phyloP scores from a whole-genome alignment of 208 protist species.

The Trypanosoma cruzi region DNA sequence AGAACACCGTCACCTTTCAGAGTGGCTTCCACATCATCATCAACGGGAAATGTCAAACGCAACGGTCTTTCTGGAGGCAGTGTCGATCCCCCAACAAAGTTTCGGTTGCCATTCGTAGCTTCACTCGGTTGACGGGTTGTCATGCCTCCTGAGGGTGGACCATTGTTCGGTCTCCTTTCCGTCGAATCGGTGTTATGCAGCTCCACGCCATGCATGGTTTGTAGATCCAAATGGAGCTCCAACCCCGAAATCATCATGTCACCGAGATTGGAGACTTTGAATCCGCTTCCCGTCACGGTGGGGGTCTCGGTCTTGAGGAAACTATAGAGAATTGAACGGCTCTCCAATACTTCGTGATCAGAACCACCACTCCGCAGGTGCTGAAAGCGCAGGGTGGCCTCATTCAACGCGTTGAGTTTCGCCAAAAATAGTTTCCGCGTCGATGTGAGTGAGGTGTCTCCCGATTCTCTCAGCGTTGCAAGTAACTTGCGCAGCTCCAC shows the following conservation, averaged over 20 bases:
- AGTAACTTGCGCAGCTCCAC: conserved; percentile 59
- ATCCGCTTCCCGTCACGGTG: conserved; percentile 53
- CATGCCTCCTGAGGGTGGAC: not conserved
- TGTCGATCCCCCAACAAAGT: not conserved
- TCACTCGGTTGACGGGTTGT: conserved; percentile 22
- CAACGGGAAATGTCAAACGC: conserved; percentile 61
- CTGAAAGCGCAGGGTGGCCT: conserved; percentile 47
- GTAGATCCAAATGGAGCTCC: conserved; percentile 61
- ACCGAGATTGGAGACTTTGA: conserved; percentile 49
- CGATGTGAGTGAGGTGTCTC: conserved; percentile 51
- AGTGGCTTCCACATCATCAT: conserved; percentile 66
- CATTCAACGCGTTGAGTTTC: conserved; percentile 60
- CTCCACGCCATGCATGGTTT: conserved; percentile 3
- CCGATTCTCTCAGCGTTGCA: conserved; percentile 54
- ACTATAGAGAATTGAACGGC: conserved; percentile 34
- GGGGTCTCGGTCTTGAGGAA: conserved; percentile 45
- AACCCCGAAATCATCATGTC: conserved; percentile 52
- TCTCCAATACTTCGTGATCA: conserved; percentile 73
- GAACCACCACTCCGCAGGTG: conserved; percentile 51
- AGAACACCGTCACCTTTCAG: conserved; percentile 53
- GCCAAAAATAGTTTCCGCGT: conserved; percentile 50
- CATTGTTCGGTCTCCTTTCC: not conserved
- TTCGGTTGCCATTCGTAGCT: not conserved
- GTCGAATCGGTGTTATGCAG: not conserved
- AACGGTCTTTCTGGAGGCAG: conserved; percentile 6